Conservation (phyloP, 176 grass and related monocot genomes). For the Typha latifolia region DNA sequence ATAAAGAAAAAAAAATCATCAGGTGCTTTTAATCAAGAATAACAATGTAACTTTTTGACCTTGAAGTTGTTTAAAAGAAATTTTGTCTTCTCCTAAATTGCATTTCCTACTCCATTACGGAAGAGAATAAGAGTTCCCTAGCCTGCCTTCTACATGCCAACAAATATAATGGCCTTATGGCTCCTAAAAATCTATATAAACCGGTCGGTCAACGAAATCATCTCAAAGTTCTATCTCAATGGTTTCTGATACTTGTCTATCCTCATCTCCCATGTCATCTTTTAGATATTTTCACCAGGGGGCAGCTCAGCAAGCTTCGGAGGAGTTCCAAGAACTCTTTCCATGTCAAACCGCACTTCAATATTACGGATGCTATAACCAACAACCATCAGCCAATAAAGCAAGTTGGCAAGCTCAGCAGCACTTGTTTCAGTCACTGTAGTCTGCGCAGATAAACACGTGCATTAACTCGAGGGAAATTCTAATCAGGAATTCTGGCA, state of each 20-base stretch:
- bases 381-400: conserved; percentile 89
- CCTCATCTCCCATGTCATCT: not conserved
- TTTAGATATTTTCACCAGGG: conserved; percentile 53
- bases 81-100: no score
- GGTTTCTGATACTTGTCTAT: not conserved
- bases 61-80: no score
- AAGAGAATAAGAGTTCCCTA: no score
- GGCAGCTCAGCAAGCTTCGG: conserved; percentile 59
- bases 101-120: no score
- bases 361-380: conserved; percentile 93
- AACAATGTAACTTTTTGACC: no score
- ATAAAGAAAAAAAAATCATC: no score
- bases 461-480: not conserved
- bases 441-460: conserved; percentile 27
- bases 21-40: no score
- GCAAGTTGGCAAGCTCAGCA: conserved; percentile 60
- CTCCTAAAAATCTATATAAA: no score
- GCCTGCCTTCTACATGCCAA: no score
- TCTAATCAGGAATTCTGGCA: not conserved
- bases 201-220: no score
- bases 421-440: conserved; percentile 62
- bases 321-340: conserved; percentile 58
- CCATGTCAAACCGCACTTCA: conserved; percentile 93
- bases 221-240: no score
- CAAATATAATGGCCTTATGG: no score